Conservation (phyloP, 2,329 filamentous ascomycete genomes). For the Diaporthe ampelina region DNA sequence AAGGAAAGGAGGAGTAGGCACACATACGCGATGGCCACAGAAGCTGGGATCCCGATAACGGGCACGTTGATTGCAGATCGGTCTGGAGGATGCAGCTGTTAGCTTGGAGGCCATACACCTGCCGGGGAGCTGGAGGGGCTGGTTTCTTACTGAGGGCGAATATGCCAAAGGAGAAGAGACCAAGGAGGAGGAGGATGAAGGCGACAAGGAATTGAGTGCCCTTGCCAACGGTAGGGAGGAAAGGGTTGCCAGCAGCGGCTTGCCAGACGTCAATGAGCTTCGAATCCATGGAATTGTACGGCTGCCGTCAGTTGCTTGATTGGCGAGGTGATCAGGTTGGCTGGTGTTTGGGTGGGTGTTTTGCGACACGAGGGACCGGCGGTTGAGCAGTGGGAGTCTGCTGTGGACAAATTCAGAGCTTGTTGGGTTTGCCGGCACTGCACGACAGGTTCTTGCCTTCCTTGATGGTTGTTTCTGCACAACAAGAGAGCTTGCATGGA, state of each 20-base stretch:
- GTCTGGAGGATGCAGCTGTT: constrained; percentile 68
- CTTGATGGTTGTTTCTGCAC: not conserved
- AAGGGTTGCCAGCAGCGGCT: constrained; percentile 89
- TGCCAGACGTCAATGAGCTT: constrained; percentile 94
- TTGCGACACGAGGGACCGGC: not conserved
- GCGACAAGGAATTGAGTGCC: constrained; percentile 86
- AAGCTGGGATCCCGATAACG: constrained; percentile 86
- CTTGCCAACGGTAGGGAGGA: constrained; percentile 84
- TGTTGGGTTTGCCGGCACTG: not conserved
- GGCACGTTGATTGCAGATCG: constrained; percentile 84
- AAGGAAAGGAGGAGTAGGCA: constrained; percentile 24
- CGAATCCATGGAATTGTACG: constrained; percentile 73
- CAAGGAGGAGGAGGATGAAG: constrained; percentile 80
- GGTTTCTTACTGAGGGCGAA: constrained; percentile 84
- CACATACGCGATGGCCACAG: constrained; percentile 88
- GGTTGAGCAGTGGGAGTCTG: not conserved
- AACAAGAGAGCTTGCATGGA: constrained; percentile 11
- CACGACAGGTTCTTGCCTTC: not conserved
- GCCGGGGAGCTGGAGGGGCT: not conserved
- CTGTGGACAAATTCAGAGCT: not conserved
- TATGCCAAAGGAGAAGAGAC: constrained; percentile 79
- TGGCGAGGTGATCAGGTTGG: not conserved
- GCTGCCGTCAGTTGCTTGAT: constrained; percentile 5
- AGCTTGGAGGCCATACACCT: constrained; percentile 21
- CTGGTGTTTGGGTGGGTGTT: not conserved